Evolutionary conservation across 164 flowering plant species (phyloP).

Genomic region (Aristolochia californica): DNA sequence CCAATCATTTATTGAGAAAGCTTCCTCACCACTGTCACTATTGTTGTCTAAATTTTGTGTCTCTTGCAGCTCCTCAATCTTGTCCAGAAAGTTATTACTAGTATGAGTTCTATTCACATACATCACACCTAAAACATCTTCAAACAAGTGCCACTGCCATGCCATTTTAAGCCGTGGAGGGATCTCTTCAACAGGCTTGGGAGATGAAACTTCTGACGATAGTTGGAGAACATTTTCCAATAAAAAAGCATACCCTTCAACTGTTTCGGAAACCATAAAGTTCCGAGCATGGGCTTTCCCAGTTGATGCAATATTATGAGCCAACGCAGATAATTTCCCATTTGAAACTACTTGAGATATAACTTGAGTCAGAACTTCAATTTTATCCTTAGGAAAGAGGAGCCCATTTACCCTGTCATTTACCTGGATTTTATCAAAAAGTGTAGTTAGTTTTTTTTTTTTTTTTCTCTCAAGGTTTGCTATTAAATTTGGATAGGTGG

Average conservation of each 20-base stretch:
- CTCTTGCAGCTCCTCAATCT: slow-evolving; percentile 43
- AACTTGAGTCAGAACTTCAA: slow-evolving; percentile 37
- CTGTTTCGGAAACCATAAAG: slow-evolving; percentile 54
- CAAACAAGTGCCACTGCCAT: slow-evolving; percentile 81
- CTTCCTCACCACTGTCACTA: slow-evolving; percentile 23
- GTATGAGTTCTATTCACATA: slow-evolving; percentile 24
- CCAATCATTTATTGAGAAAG: slow-evolving; percentile 63
- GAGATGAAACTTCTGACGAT: slow-evolving; percentile 75
- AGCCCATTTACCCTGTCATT: slow-evolving; percentile 83
- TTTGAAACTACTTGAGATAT: slow-evolving; percentile 40
- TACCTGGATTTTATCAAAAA: slow-evolving; percentile 54
- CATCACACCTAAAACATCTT: slow-evolving; percentile 18
- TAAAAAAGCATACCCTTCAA: slow-evolving; percentile 68
- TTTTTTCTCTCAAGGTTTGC: background rate
- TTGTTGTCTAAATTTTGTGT: slow-evolving; percentile 12
- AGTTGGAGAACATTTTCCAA: slow-evolving; percentile 58
- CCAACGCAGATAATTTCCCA: slow-evolving; percentile 57
- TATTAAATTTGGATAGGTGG: background rate
- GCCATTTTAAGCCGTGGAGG: slow-evolving; percentile 37
- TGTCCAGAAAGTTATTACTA: slow-evolving; percentile 33
- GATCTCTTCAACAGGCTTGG: slow-evolving; percentile 40
- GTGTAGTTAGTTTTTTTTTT: slow-evolving; percentile 23
- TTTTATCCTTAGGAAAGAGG: slow-evolving; percentile 72
- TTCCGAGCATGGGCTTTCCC: slow-evolving; percentile 62
- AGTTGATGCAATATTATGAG: slow-evolving; percentile 44